These are phyloP conservation scores for Lachancea fermentati DNA, from an alignment of 805 yeast species.

Conservation along the genomic window DNA sequence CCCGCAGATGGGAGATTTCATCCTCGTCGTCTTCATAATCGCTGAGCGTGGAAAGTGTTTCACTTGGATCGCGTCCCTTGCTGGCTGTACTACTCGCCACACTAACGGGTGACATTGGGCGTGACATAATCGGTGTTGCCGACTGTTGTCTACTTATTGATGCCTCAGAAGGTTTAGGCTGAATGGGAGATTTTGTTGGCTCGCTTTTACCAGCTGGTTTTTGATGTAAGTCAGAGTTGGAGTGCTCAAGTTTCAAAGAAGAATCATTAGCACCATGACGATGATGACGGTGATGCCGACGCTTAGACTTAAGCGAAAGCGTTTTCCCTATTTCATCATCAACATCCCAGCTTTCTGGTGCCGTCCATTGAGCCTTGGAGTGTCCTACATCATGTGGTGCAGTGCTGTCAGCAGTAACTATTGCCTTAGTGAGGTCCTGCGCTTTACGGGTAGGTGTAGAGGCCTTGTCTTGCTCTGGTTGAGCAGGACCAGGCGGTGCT, in stretches of 20 bases:
- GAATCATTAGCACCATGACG: constrained; percentile 1
- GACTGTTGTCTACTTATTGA: constrained; percentile 1
- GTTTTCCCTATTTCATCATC: constrained; percentile 25
- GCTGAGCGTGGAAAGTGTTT: constrained; percentile 4
- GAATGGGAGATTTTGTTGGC: background rate
- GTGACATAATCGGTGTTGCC: background rate
- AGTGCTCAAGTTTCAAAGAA: constrained; percentile 7
- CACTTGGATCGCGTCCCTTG: constrained; percentile 3
- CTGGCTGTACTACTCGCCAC: background rate
- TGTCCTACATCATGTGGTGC: constrained; percentile 2
- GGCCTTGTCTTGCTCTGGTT: constrained; percentile 3
- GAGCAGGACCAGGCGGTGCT: background rate
- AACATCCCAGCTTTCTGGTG: constrained; percentile 62
- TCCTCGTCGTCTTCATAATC: constrained; percentile 6
- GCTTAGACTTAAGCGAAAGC: constrained; percentile 2
- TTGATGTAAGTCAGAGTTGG: constrained; percentile 11
- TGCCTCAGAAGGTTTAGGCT: background rate
- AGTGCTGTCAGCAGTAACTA: constrained; percentile 1
- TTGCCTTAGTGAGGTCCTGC: background rate
- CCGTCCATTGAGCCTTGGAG: constrained; percentile 37
- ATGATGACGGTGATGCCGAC: constrained; percentile 9
- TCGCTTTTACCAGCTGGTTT: constrained; percentile 3
- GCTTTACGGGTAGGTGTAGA: background rate
- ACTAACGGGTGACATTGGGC: background rate
- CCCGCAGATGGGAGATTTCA: constrained; percentile 4